A percentile compares a stretch with the other conserved stretches of the same genome.
phyloP scores from a whole-genome alignment of 169 alveolate genomes.

The Blepharisma undulans region DNA sequence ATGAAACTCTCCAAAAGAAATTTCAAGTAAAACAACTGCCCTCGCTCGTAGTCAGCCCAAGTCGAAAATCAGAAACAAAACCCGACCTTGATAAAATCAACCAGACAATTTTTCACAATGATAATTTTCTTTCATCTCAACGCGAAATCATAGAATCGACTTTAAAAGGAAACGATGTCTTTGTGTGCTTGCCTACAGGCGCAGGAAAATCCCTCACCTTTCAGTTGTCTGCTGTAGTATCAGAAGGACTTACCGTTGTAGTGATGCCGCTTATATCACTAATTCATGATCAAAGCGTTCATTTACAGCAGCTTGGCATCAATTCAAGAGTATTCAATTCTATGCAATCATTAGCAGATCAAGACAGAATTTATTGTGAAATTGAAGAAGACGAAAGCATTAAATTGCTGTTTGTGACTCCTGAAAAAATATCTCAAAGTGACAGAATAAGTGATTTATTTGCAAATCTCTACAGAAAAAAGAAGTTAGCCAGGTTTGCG shows the following conservation, averaged over 20 bases:
- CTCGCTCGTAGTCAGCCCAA: background rate
- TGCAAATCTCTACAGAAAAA: conserved; percentile 73
- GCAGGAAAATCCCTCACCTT: conserved; percentile 96
- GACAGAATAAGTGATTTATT: conserved; percentile 73
- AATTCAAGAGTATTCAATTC: conserved; percentile 36
- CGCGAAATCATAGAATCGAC: conserved; percentile 80
- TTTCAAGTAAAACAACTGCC: background rate
- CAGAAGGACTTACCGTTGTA: conserved; percentile 91
- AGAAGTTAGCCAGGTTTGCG: conserved; percentile 90
- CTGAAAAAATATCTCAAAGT: conserved; percentile 91
- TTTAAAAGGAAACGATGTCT: conserved; percentile 84
- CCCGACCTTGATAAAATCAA: background rate
- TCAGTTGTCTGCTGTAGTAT: conserved; percentile 90
- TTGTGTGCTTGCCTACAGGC: conserved; percentile 95
- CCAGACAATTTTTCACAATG: conserved; percentile 55
- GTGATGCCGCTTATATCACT: conserved; percentile 95
- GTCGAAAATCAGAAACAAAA: background rate
- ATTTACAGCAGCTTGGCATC: conserved; percentile 84
- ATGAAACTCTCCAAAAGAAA: background rate
- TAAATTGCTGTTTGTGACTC: conserved; percentile 89
- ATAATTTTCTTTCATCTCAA: conserved; percentile 73
- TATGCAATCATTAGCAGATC: background rate
- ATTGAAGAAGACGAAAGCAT: background rate
- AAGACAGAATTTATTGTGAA: background rate
- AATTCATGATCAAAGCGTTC: conserved; percentile 92